These are phyloP conservation scores for Schizochytrium sp. DNA, from an alignment of 108 stramenopile genomes.

Conservation along the genomic window DNA sequence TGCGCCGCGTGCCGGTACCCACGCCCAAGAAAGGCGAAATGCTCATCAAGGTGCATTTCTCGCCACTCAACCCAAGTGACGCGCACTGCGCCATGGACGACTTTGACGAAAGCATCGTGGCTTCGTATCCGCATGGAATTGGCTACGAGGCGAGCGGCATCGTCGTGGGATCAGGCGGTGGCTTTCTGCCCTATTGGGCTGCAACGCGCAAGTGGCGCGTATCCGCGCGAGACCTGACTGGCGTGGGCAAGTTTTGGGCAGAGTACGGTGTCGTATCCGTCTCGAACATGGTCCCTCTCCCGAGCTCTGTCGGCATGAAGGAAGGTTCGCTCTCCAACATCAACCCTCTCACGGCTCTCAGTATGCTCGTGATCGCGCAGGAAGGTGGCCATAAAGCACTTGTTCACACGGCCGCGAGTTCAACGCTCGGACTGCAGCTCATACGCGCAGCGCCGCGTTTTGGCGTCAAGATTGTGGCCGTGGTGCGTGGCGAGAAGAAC, in stretches of 20 bases:
- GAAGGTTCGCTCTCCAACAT: constrained; percentile 47
- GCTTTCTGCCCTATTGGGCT: constrained; percentile 26
- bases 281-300: constrained; percentile 38
- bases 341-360: constrained; percentile 56
- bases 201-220: constrained; percentile 26
- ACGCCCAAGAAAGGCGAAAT: constrained; percentile 33
- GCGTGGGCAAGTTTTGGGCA: constrained; percentile 33
- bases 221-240: neutral
- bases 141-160: constrained; percentile 54
- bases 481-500: constrained; percentile 53
- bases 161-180: constrained; percentile 41
- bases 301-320: constrained; percentile 37
- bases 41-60: constrained; percentile 33
- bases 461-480: constrained; percentile 45
- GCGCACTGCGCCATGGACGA: constrained; percentile 12
- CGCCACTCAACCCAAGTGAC: constrained; percentile 47
- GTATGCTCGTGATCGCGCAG: constrained; percentile 46
- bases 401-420: constrained; percentile 55
- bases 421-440: constrained; percentile 53
- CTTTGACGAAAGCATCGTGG: neutral
- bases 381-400: constrained; percentile 28
- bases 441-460: constrained; percentile 30
- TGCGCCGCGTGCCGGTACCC: constrained; percentile 40
- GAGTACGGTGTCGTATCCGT: constrained; percentile 39
- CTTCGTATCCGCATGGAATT: constrained; percentile 35